Evolutionary conservation across 1,139 yeast genomes (phyloP), one percentile per base, ranked within the genome.

Genomic region (Hyphopichia burtonii): DNA sequence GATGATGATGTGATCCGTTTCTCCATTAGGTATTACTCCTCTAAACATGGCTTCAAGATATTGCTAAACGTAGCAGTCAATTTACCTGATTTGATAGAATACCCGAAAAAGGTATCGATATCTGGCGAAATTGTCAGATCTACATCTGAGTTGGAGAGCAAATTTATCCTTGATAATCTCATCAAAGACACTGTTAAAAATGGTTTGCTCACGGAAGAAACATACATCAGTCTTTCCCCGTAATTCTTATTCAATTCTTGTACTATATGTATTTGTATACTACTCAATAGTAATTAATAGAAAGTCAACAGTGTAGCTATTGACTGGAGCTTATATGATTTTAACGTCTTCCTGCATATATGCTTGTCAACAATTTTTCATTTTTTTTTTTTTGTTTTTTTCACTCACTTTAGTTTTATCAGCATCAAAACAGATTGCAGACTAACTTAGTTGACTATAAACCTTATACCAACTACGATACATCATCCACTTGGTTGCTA

Each of bases 1-100:
- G 19, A 38, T 7, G 28, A 42, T 12, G 41, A 40, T 12, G 18
- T 17, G 3, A 40, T 53, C 5, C 27, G 36, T 10, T 46, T 56
- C 18, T 34, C 34, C 11, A 43, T 54, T 9, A 32, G 44, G n/a
- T 55, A 52, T 23, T 38, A 38, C 15, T 32, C 33, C 3, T 12
- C 18, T 4, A 18, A 20, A 23, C 12, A 18, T n/a, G 30, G 34
- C 20, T 25, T 38, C 28, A 38, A 38, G 15, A 28, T 20, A 12
- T 12, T 9, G 11, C 18, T 38, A 7, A 18, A 34, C 7, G 36
- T 16, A 2, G 7, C 34, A 3, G 19, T 38, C 14, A 8, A 9
- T 10, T 22, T 38, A 12, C 11, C 12, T 10, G 33, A 38, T 16
- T 15, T 38, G 12, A 10, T 34, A 18, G 37, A 38, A 10, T 38